These are phyloP conservation scores for Mortierella antarctica DNA, from an alignment of 192 early-diverging fungal genomes.

Conservation along the genomic window DNA sequence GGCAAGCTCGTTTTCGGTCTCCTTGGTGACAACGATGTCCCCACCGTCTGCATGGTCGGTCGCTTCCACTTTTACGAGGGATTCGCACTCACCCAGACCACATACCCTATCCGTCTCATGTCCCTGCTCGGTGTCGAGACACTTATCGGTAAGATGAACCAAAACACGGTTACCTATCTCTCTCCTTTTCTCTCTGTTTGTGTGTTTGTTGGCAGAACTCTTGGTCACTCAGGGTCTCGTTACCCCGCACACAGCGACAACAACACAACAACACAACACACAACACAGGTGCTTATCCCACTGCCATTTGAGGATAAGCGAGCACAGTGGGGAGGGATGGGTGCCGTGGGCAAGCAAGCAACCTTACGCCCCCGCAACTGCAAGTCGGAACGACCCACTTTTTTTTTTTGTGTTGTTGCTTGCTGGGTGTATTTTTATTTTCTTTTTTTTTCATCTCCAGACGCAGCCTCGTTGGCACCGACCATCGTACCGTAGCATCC, in stretches of 20 bases:
- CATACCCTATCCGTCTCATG: conserved; percentile 90
- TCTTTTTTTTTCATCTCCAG: too few species aligned
- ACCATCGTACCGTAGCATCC: too few species aligned
- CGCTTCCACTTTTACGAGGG: conserved; percentile 94
- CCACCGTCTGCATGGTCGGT: conserved; percentile 88
- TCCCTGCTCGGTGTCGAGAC: conserved; percentile 81
- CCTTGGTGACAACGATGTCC: conserved; percentile 68
- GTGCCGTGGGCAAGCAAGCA: too few species aligned
- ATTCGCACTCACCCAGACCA: conserved; percentile 79
- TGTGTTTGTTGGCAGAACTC: conserved; percentile 11
- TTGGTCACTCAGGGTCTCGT: neutral
- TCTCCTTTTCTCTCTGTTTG: neutral
- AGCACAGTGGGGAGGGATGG: too few species aligned
- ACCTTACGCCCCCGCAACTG: too few species aligned
- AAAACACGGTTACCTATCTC: neutral
- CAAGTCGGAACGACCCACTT: conserved; percentile 5
- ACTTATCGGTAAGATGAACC: conserved; percentile 63
- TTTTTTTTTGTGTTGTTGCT: conserved; percentile 2
- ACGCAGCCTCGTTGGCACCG: too few species aligned
- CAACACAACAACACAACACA: too few species aligned
- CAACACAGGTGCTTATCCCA: too few species aligned
- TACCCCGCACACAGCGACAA: too few species aligned
- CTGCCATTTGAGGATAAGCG: too few species aligned
- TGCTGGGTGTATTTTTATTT: neutral
- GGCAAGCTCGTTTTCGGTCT: conserved; percentile 90